A percentile compares a stretch with the other conserved stretches of the same genome.
Conservation (phyloP, 1,284 basidiomycete genomes). For the Sanghuangporus weigelae region DNA sequence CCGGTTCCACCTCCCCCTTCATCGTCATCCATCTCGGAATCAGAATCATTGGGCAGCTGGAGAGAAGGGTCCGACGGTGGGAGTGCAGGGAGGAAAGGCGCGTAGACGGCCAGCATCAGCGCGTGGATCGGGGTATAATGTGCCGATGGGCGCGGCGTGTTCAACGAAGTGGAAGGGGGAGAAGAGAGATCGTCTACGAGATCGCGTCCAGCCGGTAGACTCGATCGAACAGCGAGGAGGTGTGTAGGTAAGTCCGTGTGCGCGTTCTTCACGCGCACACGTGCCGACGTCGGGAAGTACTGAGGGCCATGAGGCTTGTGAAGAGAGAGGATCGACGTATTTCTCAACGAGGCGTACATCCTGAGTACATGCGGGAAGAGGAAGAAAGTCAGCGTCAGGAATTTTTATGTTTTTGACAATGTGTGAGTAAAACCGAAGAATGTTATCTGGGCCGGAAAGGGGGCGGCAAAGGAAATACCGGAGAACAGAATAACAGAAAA, state of each 20-base stretch:
- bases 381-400: neutral
- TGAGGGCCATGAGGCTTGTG: slow-evolving; percentile 1
- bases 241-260: slow-evolving; percentile 43
- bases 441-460: neutral
- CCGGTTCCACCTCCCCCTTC: slow-evolving; percentile 3
- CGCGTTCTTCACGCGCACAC: slow-evolving; percentile 6
- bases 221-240: slow-evolving; percentile 39
- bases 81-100: slow-evolving; percentile 30
- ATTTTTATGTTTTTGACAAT: neutral
- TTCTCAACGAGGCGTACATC: slow-evolving; percentile 3
- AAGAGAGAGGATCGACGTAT: slow-evolving; percentile 10
- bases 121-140: slow-evolving; percentile 34
- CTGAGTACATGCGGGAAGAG: neutral
- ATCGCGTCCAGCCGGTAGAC: neutral
- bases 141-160: neutral
- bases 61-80: slow-evolving; percentile 23
- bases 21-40: slow-evolving; percentile 22
- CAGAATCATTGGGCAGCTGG: slow-evolving; percentile 6
- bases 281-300: neutral
- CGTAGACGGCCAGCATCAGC: slow-evolving; percentile 44
- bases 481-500: neutral
- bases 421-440: neutral
- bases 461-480: neutral
- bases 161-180: neutral
- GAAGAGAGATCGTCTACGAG: neutral